A percentile compares a stretch with the other conserved stretches of the same genome.
Conservation (phyloP, 2,329 filamentous ascomycete genomes). For the Xenoacremonium recifei region DNA sequence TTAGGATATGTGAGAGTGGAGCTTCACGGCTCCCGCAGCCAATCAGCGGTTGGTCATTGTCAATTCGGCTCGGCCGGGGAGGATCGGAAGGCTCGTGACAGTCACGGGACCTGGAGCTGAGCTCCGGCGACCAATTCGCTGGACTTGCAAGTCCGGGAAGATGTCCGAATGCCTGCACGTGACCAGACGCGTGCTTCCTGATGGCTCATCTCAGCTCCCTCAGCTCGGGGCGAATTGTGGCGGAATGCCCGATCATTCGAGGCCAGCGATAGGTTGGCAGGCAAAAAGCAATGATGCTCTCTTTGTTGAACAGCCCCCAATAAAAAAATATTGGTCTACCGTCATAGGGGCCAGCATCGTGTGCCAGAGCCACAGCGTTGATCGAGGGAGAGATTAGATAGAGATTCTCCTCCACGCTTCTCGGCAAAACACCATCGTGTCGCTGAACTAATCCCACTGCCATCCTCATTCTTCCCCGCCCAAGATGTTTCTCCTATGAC, state of each 20-base stretch:
- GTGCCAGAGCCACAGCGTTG: no score
- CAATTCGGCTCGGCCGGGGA: conserved; percentile 29
- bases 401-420: no score
- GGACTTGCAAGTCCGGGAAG: conserved; percentile 11
- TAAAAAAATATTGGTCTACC: no score
- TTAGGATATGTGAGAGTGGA: conserved; percentile 19
- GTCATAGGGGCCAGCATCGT: no score
- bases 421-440: no score
- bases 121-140: conserved; percentile 14
- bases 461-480: conserved; percentile 1
- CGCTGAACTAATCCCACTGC: no score
- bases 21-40: conserved; percentile 12
- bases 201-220: no score
- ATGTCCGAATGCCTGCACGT: no score
- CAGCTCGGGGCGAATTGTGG: neutral
- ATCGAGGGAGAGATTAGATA: no score
- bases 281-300: no score
- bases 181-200: no score
- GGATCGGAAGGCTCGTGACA: conserved; percentile 28
- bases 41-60: conserved; percentile 28
- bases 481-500: conserved; percentile 9
- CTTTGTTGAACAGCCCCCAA: no score
- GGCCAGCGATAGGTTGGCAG: neutral
- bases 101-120: conserved; percentile 18
- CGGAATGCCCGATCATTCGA: neutral